Percentiles rank a stretch among this genome's conserved stretches.
These are phyloP conservation scores for Wickerhamiella occidentalis DNA, from an alignment of 805 yeast genomes.

Conservation along the genomic window DNA sequence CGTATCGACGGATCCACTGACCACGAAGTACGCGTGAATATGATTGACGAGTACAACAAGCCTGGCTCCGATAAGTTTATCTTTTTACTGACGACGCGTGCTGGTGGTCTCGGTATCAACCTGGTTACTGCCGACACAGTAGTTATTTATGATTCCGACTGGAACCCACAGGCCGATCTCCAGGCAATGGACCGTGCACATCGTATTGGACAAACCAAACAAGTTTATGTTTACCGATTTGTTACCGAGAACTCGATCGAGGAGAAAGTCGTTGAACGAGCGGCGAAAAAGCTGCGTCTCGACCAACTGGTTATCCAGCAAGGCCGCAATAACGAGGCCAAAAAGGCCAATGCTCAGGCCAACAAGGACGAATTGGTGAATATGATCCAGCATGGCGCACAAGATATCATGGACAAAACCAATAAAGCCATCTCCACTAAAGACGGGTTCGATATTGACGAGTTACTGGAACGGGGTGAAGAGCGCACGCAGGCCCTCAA, in stretches of 20 bases:
- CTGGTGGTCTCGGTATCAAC: constrained; percentile 94
- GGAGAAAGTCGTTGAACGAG: constrained; percentile 90
- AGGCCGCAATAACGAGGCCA: constrained; percentile 43
- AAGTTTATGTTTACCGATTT: constrained; percentile 82
- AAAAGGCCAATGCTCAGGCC: constrained; percentile 32
- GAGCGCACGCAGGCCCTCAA: constrained; percentile 69
- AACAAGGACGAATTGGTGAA: constrained; percentile 71
- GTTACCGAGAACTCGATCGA: constrained; percentile 94
- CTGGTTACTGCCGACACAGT: constrained; percentile 87
- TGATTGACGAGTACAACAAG: constrained; percentile 81
- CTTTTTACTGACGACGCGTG: constrained; percentile 81
- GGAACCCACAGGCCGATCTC: constrained; percentile 97
- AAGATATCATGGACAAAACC: constrained; percentile 57
- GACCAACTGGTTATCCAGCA: constrained; percentile 96
- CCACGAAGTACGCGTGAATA: constrained; percentile 83
- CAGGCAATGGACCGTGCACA: constrained; percentile 99
- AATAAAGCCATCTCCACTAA: constrained; percentile 18
- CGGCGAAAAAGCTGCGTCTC: constrained; percentile 82
- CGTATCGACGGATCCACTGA: constrained; percentile 90
- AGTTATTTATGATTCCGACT: constrained; percentile 79
- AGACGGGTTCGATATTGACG: constrained; percentile 54
- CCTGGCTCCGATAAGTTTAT: constrained; percentile 75
- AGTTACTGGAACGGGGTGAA: constrained; percentile 66
- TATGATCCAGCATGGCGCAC: constrained; percentile 97
- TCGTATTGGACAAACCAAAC: constrained; percentile 93